Evolutionary conservation across 768 basidiomycete species (phyloP).

Genomic region (Suillus subaureus): DNA sequence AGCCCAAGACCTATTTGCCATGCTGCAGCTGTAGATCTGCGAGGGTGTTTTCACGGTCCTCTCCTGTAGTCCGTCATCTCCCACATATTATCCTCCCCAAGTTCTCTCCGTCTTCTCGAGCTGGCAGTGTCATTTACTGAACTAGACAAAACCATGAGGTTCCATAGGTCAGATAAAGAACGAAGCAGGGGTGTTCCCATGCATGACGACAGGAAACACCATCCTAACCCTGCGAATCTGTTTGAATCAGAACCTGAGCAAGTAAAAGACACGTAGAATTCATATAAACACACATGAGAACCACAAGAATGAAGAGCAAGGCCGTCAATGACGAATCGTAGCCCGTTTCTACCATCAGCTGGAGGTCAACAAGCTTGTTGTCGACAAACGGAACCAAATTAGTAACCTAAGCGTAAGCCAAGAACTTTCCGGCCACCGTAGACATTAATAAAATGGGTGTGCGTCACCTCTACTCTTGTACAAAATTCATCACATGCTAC

Average conservation of each 20-base stretch:
- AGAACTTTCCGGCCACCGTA: too few species aligned
- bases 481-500: too few species aligned
- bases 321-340: slow-evolving; percentile 38
- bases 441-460: too few species aligned
- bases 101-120: slow-evolving; percentile 38
- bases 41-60: slow-evolving; percentile 20
- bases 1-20: neutral
- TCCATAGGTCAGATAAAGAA: slow-evolving; percentile 51
- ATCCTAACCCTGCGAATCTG: slow-evolving; percentile 53
- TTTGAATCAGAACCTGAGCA: slow-evolving; percentile 6
- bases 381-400: slow-evolving; percentile 9
- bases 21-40: neutral
- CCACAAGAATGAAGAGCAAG: slow-evolving; percentile 47
- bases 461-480: too few species aligned
- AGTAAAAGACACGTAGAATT: neutral
- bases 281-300: slow-evolving; percentile 45
- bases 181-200: slow-evolving; percentile 53
- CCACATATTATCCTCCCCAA: slow-evolving; percentile 55
- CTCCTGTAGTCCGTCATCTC: slow-evolving; percentile 55
- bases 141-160: slow-evolving; percentile 43
- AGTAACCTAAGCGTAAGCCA: slow-evolving; percentile 28
- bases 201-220: slow-evolving; percentile 73
- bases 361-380: neutral
- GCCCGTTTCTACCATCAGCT: slow-evolving; percentile 21
- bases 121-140: slow-evolving; percentile 29